Conservation (phyloP, 768 basidiomycete species). For the Boletus edulis region DNA sequence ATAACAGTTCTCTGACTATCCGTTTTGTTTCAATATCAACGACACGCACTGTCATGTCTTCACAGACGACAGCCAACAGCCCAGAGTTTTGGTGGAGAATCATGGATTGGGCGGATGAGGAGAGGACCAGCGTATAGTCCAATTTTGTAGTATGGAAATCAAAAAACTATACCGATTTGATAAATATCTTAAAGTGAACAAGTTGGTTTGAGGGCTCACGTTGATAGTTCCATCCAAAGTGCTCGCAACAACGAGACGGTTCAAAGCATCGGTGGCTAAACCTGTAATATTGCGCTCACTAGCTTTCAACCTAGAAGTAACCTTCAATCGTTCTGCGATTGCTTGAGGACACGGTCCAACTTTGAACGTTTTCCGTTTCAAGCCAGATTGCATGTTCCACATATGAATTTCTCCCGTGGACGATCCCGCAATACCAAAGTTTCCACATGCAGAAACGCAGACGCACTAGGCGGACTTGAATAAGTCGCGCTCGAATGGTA, state of each 20-base stretch:
- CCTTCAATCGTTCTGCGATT: slow-evolving; percentile 43
- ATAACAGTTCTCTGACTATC: slow-evolving; percentile 81
- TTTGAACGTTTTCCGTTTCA: slow-evolving; percentile 74
- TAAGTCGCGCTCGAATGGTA: not conserved
- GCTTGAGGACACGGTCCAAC: slow-evolving; percentile 63
- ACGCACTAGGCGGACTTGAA: slow-evolving; percentile 52
- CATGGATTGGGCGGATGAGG: slow-evolving; percentile 69
- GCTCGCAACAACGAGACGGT: slow-evolving; percentile 74
- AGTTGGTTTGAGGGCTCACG: slow-evolving; percentile 44
- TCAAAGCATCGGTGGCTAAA: slow-evolving; percentile 81
- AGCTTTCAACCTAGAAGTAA: slow-evolving; percentile 37
- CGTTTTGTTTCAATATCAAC: slow-evolving; percentile 89
- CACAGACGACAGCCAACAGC: slow-evolving; percentile 78
- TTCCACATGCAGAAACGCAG: slow-evolving; percentile 91
- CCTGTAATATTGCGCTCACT: slow-evolving; percentile 70
- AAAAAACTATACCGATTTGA: slow-evolving; percentile 67
- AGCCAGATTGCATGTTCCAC: slow-evolving; percentile 98
- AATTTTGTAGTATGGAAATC: slow-evolving; percentile 88
- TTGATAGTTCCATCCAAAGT: slow-evolving; percentile 89
- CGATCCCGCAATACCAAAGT: slow-evolving; percentile 86
- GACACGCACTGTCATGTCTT: slow-evolving; percentile 82
- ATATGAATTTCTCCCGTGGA: slow-evolving; percentile 78
- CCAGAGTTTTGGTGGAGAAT: slow-evolving; percentile 82
- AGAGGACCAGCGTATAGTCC: slow-evolving; percentile 61
- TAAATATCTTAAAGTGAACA: not conserved